These are phyloP conservation scores for Candida jianshihensis DNA, from an alignment of 805 yeast species.

Conservation along the genomic window DNA sequence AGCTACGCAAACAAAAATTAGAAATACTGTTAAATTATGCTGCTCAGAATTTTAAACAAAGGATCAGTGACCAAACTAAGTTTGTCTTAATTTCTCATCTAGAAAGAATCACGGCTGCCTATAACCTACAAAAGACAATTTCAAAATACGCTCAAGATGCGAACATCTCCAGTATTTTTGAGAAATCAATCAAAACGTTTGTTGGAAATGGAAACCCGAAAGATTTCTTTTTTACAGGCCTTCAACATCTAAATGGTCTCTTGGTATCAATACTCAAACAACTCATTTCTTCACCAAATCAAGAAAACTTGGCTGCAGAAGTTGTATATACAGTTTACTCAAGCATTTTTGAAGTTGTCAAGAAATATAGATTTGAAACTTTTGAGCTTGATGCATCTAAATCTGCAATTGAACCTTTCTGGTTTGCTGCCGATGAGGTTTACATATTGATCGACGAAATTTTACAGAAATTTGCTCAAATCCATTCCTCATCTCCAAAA, in stretches of 20 bases:
- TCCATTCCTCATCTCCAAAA: constrained; percentile 2
- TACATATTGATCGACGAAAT: constrained; percentile 34
- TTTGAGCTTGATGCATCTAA: constrained; percentile 27
- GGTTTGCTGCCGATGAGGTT: constrained; percentile 41
- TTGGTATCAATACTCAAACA: constrained; percentile 19
- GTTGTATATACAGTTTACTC: constrained; percentile 22
- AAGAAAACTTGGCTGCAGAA: constrained; percentile 17
- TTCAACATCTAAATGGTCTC: constrained; percentile 21
- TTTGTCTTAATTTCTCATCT: constrained; percentile 31
- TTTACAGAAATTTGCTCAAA: constrained; percentile 25
- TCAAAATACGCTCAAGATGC: constrained; percentile 3
- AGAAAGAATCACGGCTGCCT: constrained; percentile 43
- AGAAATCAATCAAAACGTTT: constrained; percentile 4
- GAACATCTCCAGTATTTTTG: constrained; percentile 2
- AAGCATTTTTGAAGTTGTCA: constrained; percentile 35
- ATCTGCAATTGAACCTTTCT: constrained; percentile 28
- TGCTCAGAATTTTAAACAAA: constrained; percentile 36
- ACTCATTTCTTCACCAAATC: constrained; percentile 7
- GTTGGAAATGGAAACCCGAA: constrained; percentile 11
- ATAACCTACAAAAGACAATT: constrained; percentile 7
- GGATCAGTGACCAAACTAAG: constrained; percentile 28
- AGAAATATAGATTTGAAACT: constrained; percentile 24
- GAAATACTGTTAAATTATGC: constrained; percentile 39
- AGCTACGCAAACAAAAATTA: constrained; percentile 38
- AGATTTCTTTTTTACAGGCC: constrained; percentile 20